Evolutionary conservation across 331 rosid species (phyloP).

Genomic region (Acacia pycnantha): DNA sequence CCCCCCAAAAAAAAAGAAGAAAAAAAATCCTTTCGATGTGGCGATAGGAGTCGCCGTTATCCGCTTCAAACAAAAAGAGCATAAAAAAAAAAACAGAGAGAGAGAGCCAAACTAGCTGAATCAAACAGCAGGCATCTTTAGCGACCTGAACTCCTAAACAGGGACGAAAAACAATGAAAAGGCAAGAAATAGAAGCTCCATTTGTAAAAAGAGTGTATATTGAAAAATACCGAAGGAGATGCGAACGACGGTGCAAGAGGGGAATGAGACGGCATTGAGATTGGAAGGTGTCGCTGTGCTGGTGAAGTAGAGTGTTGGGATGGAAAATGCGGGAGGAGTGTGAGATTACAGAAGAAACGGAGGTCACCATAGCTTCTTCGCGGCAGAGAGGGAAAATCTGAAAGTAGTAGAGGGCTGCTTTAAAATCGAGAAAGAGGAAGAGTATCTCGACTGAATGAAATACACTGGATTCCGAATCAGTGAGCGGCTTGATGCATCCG

Average conservation of each 20-base stretch:
- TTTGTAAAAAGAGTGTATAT: neutral
- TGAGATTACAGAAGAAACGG: conserved; percentile 1
- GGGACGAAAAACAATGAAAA: neutral
- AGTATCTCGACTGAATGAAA: neutral
- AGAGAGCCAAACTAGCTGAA: neutral
- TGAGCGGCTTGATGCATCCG: neutral
- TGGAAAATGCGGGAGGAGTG: conserved; percentile 8
- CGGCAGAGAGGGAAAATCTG: neutral
- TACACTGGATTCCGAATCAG: neutral
- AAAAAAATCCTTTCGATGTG: neutral
- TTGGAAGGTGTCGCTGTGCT: neutral
- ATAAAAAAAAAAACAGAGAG: neutral
- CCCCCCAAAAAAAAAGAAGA: neutral
- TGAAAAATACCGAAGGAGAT: conserved; percentile 24
- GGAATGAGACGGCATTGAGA: conserved; percentile 2
- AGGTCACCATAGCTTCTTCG: conserved; percentile 3
- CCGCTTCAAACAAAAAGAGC: neutral
- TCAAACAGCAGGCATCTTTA: neutral
- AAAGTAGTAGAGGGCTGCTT: neutral
- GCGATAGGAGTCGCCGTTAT: neutral
- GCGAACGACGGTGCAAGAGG: neutral
- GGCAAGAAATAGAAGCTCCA: neutral
- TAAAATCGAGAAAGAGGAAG: neutral
- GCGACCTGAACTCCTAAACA: neutral
- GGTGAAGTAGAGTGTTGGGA: conserved; percentile 10